These are phyloP conservation scores for sunflower (Helianthus annuus) DNA, from an alignment of 129 eudicot species.

Conservation along the genomic window DNA sequence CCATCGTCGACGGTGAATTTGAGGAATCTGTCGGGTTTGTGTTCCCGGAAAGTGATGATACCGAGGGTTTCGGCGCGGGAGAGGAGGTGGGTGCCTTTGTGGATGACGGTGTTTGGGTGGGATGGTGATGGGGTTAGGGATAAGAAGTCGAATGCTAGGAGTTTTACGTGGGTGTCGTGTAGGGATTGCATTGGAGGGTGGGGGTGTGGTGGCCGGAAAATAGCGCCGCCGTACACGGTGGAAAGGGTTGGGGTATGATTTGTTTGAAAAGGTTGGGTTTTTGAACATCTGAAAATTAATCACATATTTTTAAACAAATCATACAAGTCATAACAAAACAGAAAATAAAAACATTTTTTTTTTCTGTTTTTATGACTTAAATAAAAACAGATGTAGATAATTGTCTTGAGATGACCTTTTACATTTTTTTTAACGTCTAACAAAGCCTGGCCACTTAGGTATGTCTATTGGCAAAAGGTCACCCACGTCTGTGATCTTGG, in stretches of 20 bases:
- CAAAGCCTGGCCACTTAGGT: too few relatives aligned
- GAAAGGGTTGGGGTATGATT: background rate
- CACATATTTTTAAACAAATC: too few relatives aligned
- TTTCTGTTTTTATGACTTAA: too few relatives aligned
- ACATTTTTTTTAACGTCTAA: too few relatives aligned
- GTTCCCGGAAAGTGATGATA: constrained; percentile 52
- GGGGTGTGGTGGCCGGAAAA: constrained; percentile 1
- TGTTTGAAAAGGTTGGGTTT: background rate
- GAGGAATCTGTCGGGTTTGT: constrained; percentile 66
- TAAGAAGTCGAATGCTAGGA: constrained; percentile 71
- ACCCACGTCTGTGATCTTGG: too few relatives aligned
- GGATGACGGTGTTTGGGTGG: constrained; percentile 42
- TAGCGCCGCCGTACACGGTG: background rate
- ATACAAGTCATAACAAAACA: too few relatives aligned
- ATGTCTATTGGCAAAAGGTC: too few relatives aligned
- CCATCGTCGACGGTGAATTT: constrained; percentile 81
- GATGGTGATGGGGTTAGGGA: constrained; percentile 43
- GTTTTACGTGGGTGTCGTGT: constrained; percentile 61
- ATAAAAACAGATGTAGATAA: too few relatives aligned
- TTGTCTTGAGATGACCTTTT: too few relatives aligned
- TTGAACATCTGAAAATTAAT: too few relatives aligned
- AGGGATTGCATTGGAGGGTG: constrained; percentile 33
- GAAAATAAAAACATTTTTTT: too few relatives aligned
- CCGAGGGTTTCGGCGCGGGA: constrained; percentile 76
- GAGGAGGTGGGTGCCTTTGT: constrained; percentile 34